Conservation (phyloP, 1,284 basidiomycete species). For the Fomes fomentarius region DNA sequence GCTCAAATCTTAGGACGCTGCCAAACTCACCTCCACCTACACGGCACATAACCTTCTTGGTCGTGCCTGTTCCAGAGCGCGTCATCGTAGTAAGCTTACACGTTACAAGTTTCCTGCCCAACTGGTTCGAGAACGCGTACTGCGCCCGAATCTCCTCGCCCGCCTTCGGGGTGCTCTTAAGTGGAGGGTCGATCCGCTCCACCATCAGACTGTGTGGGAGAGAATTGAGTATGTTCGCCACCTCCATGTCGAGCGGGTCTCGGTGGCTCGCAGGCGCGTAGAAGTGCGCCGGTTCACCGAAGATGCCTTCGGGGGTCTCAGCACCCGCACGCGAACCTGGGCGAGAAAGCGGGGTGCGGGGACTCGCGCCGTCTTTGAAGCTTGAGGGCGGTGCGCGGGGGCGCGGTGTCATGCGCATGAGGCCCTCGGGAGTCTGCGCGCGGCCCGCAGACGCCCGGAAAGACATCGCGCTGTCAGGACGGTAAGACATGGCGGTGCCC, state of each 20-base stretch:
- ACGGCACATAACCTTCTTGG: slow-evolving; percentile 86
- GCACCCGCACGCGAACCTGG: slow-evolving; percentile 67
- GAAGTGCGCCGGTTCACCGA: slow-evolving; percentile 49
- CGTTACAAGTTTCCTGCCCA: slow-evolving; percentile 74
- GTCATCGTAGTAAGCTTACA: slow-evolving; percentile 81
- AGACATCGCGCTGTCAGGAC: slow-evolving; percentile 56
- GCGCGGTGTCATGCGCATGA: slow-evolving; percentile 50
- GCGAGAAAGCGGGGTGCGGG: slow-evolving; percentile 58
- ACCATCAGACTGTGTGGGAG: slow-evolving; percentile 76
- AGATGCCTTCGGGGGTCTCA: slow-evolving; percentile 53
- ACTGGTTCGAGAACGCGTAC: slow-evolving; percentile 76
- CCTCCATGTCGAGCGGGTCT: slow-evolving; percentile 83
- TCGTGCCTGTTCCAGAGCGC: slow-evolving; percentile 57
- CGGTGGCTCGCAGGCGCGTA: slow-evolving; percentile 73
- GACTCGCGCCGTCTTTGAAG: slow-evolving; percentile 60
- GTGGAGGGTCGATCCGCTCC: slow-evolving; percentile 78
- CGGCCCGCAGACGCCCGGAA: slow-evolving; percentile 51
- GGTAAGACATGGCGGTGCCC: slow-evolving; percentile 70
- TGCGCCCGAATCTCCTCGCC: slow-evolving; percentile 82
- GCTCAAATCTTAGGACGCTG: background rate
- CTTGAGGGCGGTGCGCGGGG: slow-evolving; percentile 73
- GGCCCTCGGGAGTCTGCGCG: slow-evolving; percentile 71
- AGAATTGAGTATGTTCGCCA: slow-evolving; percentile 76
- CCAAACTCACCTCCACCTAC: slow-evolving; percentile 73
- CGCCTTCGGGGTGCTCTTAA: slow-evolving; percentile 65